Base-by-base conservation (phyloP, 192 early-diverging fungal genomes). In the Coemansia sp. region DNA sequence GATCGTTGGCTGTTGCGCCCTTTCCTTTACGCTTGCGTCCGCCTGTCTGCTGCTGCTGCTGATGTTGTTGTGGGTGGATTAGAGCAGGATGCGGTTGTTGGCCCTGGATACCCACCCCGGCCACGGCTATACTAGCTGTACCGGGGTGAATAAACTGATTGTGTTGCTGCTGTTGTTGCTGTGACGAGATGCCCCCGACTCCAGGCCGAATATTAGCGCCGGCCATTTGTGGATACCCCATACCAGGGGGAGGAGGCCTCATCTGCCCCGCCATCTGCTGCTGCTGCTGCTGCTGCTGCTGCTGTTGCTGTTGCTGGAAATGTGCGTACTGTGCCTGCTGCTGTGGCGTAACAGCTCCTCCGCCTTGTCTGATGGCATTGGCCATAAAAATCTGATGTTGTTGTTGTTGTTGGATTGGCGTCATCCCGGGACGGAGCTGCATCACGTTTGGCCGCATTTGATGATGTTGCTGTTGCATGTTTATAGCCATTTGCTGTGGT, bases 41-140 rank as follows among this genome's bases (percentile, higher is more conserved):
- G 32, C 32, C 32, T 4, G 32, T 4, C 32, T 32, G 32, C 22
- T 48, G 52, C 18, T 57, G 61, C 12, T 63, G 68, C 51, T 42
- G 21, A 32, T 15, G 47, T 0, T 9, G 32, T 15, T 63, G 68
- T 21, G 67, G 54, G 56, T 73, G 71, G 19, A 82, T 71, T n/a
- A 82, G 66, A 15, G 79, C 46, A 12, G 74, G 74, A 41, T 82
- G 79, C 32, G 67, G 64, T 41, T 76, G 79, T 45, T 72, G 71
- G 2, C 62, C 68, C 11, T 62, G 68, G 10, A 72, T 45, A 1
- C 71, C 69, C 40, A 73, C 68, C 4, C 74, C 79, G 2, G 68
- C 62, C 0, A 69, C 56, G 11, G 62, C 65, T 39, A 73, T 71
- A 40, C 71, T 76, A 0, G 66, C 56, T 40, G 46, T 66, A 5